Conservation (phyloP, 768 basidiomycete genomes). For the Amanita rubescens region DNA sequence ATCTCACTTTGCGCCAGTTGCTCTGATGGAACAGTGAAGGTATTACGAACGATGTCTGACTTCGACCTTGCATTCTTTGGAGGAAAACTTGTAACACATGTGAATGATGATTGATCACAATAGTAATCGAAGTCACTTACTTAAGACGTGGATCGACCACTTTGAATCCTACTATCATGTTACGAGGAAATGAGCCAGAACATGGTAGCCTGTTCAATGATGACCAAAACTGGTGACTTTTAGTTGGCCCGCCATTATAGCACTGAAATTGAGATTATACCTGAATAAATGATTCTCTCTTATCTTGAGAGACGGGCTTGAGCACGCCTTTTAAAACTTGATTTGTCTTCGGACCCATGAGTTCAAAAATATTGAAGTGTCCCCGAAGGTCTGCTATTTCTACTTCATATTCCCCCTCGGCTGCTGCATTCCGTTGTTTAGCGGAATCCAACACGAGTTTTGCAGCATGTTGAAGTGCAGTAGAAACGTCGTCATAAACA, state of each 20-base stretch:
- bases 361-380: constrained; percentile 75
- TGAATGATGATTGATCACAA: neutral
- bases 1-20: constrained; percentile 59
- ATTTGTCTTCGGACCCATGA: constrained; percentile 80
- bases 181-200: constrained; percentile 60
- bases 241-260: neutral
- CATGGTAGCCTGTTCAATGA: constrained; percentile 53
- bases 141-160: constrained; percentile 83
- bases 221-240: constrained; percentile 53
- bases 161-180: constrained; percentile 71
- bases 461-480: constrained; percentile 42
- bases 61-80: constrained; percentile 62
- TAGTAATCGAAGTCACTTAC: constrained; percentile 33
- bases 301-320: constrained; percentile 39
- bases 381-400: constrained; percentile 68
- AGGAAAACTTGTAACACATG: constrained; percentile 54
- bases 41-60: constrained; percentile 18
- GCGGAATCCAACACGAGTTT: constrained; percentile 39
- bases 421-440: constrained; percentile 15
- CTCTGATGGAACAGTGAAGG: constrained; percentile 45
- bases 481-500: constrained; percentile 50
- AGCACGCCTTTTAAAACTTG: constrained; percentile 65
- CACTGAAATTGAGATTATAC: constrained; percentile 23
- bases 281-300: constrained; percentile 50
- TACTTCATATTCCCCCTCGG: constrained; percentile 29